These are phyloP conservation scores for Podaxis rugospora DNA, from an alignment of 768 basidiomycete species.

Conservation along the genomic window DNA sequence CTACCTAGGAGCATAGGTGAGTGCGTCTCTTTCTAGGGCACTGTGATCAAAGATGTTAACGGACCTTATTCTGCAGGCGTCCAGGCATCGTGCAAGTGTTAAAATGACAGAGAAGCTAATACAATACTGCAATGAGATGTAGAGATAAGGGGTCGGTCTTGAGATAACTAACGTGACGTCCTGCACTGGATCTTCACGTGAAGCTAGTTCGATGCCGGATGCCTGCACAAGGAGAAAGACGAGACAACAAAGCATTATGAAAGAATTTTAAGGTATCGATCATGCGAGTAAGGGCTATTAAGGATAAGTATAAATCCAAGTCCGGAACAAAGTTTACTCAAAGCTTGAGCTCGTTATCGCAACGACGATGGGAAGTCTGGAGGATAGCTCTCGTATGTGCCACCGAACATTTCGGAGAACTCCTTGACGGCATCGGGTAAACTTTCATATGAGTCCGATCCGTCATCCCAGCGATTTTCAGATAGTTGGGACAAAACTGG, in stretches of 20 bases:
- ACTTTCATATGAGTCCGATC: slow-evolving; percentile 19
- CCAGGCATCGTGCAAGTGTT: slow-evolving; percentile 44
- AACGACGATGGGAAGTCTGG: slow-evolving; percentile 36
- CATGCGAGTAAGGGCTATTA: slow-evolving; percentile 6
- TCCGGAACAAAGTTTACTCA: neutral
- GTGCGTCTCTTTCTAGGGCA: neutral
- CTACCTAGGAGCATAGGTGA: slow-evolving; percentile 39
- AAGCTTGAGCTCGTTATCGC: slow-evolving; percentile 14
- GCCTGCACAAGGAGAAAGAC: neutral
- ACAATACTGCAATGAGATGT: neutral
- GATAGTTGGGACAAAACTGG: slow-evolving; percentile 2
- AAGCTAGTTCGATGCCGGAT: neutral
- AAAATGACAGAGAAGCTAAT: neutral
- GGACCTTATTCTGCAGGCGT: slow-evolving; percentile 64
- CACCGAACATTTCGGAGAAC: slow-evolving; percentile 41
- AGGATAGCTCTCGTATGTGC: slow-evolving; percentile 34
- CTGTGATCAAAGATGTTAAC: neutral
- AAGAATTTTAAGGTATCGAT: neutral
- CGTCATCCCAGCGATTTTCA: neutral
- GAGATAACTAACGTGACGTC: slow-evolving; percentile 1
- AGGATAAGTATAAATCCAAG: neutral
- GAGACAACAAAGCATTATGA: neutral
- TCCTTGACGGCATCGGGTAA: slow-evolving; percentile 35
- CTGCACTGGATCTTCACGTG: neutral
- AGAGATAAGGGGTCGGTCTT: slow-evolving; percentile 6